Evolutionary conservation across 2,329 filamentous ascomycete species (phyloP), one percentile per base, ranked within the genome.

Genomic region (Pseudogymnoascus sp.): DNA sequence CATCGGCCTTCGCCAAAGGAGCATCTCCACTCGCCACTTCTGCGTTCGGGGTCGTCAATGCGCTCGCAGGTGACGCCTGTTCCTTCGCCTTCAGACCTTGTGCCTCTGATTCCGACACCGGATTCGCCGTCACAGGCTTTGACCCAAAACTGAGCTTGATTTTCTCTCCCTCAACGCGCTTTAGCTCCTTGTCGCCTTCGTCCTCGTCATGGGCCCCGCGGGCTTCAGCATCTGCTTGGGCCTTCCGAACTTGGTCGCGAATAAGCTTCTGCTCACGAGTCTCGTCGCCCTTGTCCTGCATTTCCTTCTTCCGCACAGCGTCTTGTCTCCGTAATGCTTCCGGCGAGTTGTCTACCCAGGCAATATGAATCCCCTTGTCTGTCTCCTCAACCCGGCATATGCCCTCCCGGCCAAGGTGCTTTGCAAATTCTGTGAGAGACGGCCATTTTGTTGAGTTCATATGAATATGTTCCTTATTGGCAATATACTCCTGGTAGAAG

Each of bases 401-500:
- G 0, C 93, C 90, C 73, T 97, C 91, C 20, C 89, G 78, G 0
- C 93, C 92, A 1, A 99, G 76, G 69, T 90, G 78, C 70, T 96
- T 96, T 12, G 89, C 90, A 71, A 96, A 96, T 68, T 97, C 91
- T 2, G 91, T 93, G 67, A 99, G 76, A 60, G 84, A 90, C 3
- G 87, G 83, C 91, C 91, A 97, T 69, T 88, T 87, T 0, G 94
- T 97, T 6, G 91, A 81, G 74, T 97, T 97, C 89, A 97, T 91
- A 72, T 97, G 94, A 7, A 94, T 78, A 71, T 97, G 93, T 69
- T 91, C 82, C 73, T 92, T 91, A 67, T 93, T 88, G 14, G 85
- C 81, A 67, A 97, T 97, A 69, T 96, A 94, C 70, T 92, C 87
- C 72, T 97, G 91, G 75, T 99, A 99, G 73, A 97, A 97, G 64